Base-by-base conservation (phyloP, 2,329 filamentous ascomycete genomes). In the Penicillium glabrum region DNA sequence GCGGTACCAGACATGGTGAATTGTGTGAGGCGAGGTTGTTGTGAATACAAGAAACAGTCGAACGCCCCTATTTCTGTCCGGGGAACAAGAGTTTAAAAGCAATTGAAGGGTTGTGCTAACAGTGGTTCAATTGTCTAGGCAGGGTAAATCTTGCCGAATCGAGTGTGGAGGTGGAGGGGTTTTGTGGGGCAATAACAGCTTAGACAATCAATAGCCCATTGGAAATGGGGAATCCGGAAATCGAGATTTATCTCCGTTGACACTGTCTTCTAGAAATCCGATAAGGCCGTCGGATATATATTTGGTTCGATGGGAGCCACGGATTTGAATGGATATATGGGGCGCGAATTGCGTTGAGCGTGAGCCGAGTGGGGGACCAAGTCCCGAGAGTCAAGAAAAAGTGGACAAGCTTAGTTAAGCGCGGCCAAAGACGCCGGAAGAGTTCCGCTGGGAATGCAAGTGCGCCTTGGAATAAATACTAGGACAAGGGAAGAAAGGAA, bases 311-410 rank as follows among this genome's bases (percentile, higher is more conserved):
- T 23, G n/a, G 19, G 39, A 41, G 5, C 19, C 39, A 41, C n/a
- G 24, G 35, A 48, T 14, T 8, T 16, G 29, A 31, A 31, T 23
- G 5, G n/a, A 51, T 39, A 39, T 39, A 39, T 19, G 14, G 35
- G 35, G n/a, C n/a, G 2, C n/a, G 35, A 57, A 61, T 19, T 61
- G 35, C 52, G 56, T 53, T 46, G 37, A 55, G n/a, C n/a, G 21
- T 21, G 23, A 52, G 54, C 62, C 57, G 59, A 59, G 58, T 57
- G 59, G 58, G 61, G 61, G 46, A 19, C 19, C 19, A 46, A 27
- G n/a, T 46, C 49, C 53, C 57, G 57, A 56, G n/a, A 44, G 21
- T 41, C 21, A 23, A 23, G 1, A 4, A 16, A 27, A 48, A 9
- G 46, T 24, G 46, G 46, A 37, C 11, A 16, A n/a, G 23, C 5